A percentile compares a stretch with the other conserved stretches of the same genome.
phyloP scores from a whole-genome alignment of 352 stramenopile genomes.

The Blastocystis sp. region DNA sequence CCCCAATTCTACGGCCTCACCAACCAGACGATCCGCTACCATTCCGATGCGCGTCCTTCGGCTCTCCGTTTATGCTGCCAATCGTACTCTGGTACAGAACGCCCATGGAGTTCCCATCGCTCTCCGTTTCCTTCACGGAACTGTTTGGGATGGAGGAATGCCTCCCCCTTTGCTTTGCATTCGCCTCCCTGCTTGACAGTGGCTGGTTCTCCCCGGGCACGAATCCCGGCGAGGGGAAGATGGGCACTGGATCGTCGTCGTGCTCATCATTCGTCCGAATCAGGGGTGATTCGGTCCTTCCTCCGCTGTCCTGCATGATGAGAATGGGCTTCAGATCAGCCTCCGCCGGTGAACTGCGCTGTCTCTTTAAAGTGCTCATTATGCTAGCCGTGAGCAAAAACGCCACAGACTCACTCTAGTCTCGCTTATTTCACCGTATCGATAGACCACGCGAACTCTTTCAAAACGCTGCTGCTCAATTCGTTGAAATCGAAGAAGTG shows the following conservation, averaged over 20 bases:
- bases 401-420: not conserved
- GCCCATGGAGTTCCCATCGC: slow-evolving; percentile 64
- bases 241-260: not conserved
- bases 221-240: slow-evolving; percentile 19
- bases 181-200: not conserved
- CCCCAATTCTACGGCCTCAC: slow-evolving; percentile 18
- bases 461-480: not conserved
- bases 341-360: not conserved
- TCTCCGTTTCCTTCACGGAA: slow-evolving; percentile 27
- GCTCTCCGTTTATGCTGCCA: slow-evolving; percentile 23
- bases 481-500: not conserved
- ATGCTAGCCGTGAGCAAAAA: not conserved
- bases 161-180: not conserved
- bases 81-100: slow-evolving; percentile 61
- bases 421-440: not conserved
- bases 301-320: slow-evolving; percentile 5
- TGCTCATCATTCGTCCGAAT: slow-evolving; percentile 2
- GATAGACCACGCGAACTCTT: not conserved
- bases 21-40: not conserved
- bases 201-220: not conserved
- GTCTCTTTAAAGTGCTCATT: slow-evolving; percentile 30
- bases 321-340: slow-evolving; percentile 19
- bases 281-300: slow-evolving; percentile 1
- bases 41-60: not conserved
- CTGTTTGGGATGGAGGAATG: not conserved